Base-by-base conservation (phyloP, 2,329 filamentous ascomycete genomes). In the Chaetomiaceae sp. region DNA sequence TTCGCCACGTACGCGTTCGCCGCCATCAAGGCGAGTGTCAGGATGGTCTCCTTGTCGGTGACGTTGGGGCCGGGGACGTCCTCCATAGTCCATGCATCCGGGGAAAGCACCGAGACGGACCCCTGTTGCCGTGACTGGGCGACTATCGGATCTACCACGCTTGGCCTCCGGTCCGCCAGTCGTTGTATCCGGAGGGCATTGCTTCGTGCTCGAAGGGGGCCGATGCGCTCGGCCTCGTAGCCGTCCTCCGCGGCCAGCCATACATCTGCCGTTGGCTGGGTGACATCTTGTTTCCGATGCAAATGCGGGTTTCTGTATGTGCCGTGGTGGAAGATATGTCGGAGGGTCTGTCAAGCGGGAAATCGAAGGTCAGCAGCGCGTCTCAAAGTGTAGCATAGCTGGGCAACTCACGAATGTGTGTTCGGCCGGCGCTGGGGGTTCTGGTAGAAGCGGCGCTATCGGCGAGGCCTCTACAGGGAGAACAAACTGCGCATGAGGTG, bases 251-350 rank as follows among this genome's bases (percentile, higher is more conserved):
- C 77, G 11, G 80, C 75, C 52, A 88, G 74, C 72, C 80, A 87
- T 42, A 92, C 72, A 31, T 77, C 71, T 15, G 84, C 79, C 40
- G 83, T 74, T 9, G 78, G 71, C 19, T 80, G 72, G 38, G 67
- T 57, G 29, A 96, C 75, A 68, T 97, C 90, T 57, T 87, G 77
- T 62, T 83, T 85, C 54, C 86, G 80, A 69, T 96, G 89, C 15
- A 96, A 80, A 5, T 78, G 71, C 3, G 91, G 91, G 62, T 95
- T 82, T 61, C 80, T 75, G 69, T 92, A 81, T 37, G 89, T 88
- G 54, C 92, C 92, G 72, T 96, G 91, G 68, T 96, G 91, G 72
- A 89, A 94, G 65, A 97, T 85, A 71, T 99, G 92, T 64, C 90
- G 85, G 53, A 99, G 81, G 6, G 79, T 84, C 74, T 79, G 68